Percentiles rank a stretch among this genome's conserved stretches.
Evolutionary conservation across 345 rosid genomes (phyloP).

Genomic region (Lumnitzera littorea): DNA sequence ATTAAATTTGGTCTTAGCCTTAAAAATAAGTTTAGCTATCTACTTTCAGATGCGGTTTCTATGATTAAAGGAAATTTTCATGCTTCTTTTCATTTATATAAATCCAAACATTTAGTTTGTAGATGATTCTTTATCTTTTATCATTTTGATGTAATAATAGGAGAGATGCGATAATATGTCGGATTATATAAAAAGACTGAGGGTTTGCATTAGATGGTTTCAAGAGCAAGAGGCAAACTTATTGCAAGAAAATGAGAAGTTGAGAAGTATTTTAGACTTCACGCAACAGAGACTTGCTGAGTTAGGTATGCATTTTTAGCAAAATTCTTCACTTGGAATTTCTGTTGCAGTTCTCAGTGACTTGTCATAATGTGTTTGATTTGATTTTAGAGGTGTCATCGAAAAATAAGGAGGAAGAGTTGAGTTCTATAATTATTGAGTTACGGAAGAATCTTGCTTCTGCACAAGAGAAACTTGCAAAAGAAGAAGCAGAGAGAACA

Average conservation of each 20-base stretch:
- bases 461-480: slow-evolving; percentile 62
- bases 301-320: slow-evolving; percentile 44
- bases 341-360: background rate
- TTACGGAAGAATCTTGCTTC: slow-evolving; percentile 71
- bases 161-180: slow-evolving; percentile 94
- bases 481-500: slow-evolving; percentile 82
- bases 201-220: slow-evolving; percentile 95
- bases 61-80: too few species aligned
- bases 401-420: slow-evolving; percentile 80
- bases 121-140: too few species aligned
- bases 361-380: background rate
- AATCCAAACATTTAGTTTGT: too few species aligned
- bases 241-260: slow-evolving; percentile 73
- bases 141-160: slow-evolving; percentile 21
- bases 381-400: slow-evolving; percentile 53
- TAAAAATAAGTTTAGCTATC: too few species aligned
- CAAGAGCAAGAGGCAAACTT: slow-evolving; percentile 87
- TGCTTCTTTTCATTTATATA: too few species aligned
- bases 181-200: slow-evolving; percentile 83
- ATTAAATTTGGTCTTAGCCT: too few species aligned
- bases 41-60: too few species aligned
- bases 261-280: slow-evolving; percentile 57
- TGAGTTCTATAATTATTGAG: slow-evolving; percentile 82
- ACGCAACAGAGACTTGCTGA: slow-evolving; percentile 71
- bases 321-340: background rate